phyloP scores from a whole-genome alignment of 129 eudicot species.

The Erigeron canadensis region DNA sequence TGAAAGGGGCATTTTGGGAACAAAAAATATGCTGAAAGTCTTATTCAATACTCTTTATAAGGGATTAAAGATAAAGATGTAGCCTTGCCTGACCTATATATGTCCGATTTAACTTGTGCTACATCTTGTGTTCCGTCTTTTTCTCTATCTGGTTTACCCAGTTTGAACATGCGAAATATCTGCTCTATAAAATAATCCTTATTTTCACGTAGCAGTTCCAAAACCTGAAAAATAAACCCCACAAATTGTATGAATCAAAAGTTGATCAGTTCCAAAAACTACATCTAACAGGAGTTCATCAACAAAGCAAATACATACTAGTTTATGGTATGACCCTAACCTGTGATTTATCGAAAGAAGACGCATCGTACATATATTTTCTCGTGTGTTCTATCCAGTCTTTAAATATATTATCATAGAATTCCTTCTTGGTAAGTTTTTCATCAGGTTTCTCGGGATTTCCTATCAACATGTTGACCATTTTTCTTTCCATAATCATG shows the following conservation, averaged over 20 bases:
- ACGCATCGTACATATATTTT: conserved; percentile 32
- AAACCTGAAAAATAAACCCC: conserved; percentile 4
- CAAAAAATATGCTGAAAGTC: no score
- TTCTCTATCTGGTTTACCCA: no score
- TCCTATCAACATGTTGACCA: conserved; percentile 4
- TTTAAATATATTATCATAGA: conserved; percentile 9
- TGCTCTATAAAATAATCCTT: conserved; percentile 3
- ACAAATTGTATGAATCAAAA: background rate
- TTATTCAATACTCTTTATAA: no score
- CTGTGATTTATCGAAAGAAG: conserved; percentile 19
- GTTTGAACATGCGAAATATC: background rate
- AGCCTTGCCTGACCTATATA: no score
- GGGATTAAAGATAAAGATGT: no score
- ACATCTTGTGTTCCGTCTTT: no score
- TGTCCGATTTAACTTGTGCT: no score
- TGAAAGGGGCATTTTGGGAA: no score
- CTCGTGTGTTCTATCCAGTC: conserved; percentile 22
- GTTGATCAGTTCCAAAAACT: background rate
- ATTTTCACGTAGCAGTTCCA: conserved; percentile 25
- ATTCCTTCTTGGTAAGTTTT: conserved; percentile 12
- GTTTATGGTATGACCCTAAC: background rate
- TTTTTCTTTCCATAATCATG: conserved; percentile 8
- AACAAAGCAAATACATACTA: background rate
- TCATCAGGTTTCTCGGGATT: background rate
- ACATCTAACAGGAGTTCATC: background rate